Evolutionary conservation across 768 basidiomycete genomes (phyloP), one percentile per base, ranked within the genome.

Genomic region (Ramaria sp.): DNA sequence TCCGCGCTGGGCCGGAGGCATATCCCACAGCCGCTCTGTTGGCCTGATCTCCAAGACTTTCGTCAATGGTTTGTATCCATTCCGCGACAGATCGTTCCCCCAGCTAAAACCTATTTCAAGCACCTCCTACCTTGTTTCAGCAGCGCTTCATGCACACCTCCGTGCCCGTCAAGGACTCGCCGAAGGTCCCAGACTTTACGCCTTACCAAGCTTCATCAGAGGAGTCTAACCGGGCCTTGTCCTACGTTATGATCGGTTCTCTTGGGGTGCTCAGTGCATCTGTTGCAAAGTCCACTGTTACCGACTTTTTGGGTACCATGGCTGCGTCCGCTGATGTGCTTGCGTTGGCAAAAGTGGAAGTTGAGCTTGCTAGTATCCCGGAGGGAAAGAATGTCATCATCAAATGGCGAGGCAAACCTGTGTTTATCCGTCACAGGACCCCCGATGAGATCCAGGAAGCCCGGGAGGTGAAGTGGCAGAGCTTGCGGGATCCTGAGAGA

Each of bases 391-490:
- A 95, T 69, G 88, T 87, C 63, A 84, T 95, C 72, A 89, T 94
- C 75, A 93, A 97, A 77, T 99, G 96, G 96, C 89, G 96, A 67
- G 96, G 96, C 71, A 99, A 99, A 79, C 96, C 96, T 62, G 96
- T 99, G 54, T 98, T 98, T 78, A 92, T 99, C 70, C 83, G 96
- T 63, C 96, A 99, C 77, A 83, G 96, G 66, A 99, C 96, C 13
- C 66, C 78, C 57, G 79, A 77, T 56, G 96, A 99, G 77, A 89
- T 99, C 64, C 82, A 90, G 61, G 96, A 99, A 75, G 96, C 96
- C 51, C 85, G 89, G 72, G 65, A 70, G 39, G 74, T 79, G 57
- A 84, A 95, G 71, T 86, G 93, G 86, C 91, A 93, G 78, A 60
- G 73, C 30, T 77, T 99, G 59, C 80, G 96, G 59, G 96, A 99